Evolutionary conservation across 2,329 filamentous ascomycete species (phyloP).

Genomic region (Alternaria consortialis): DNA sequence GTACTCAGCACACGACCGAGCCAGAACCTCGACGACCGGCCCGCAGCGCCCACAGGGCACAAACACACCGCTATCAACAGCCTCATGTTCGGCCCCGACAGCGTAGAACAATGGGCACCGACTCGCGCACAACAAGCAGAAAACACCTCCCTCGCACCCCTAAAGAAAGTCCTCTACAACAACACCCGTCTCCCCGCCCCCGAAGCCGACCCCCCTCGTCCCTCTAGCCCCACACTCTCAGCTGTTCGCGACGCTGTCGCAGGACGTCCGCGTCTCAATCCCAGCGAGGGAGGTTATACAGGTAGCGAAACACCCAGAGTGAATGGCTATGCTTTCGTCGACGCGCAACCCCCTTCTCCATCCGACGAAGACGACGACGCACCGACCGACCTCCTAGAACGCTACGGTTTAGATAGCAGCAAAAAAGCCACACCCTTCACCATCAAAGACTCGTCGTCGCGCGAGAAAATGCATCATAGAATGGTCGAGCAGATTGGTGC

Average conservation of each 20-base stretch:
- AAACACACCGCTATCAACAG: constrained; percentile 76
- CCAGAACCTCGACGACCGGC: constrained; percentile 72
- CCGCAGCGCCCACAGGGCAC: constrained; percentile 79
- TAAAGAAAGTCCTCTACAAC: constrained; percentile 78
- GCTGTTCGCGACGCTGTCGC: constrained; percentile 84
- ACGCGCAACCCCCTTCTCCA: constrained; percentile 85
- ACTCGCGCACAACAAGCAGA: constrained; percentile 76
- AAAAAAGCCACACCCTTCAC: constrained; percentile 67
- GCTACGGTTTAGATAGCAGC: constrained; percentile 48
- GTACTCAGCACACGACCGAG: constrained; percentile 65
- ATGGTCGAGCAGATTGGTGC: constrained; percentile 62
- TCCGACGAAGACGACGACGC: constrained; percentile 61
- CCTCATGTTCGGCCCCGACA: constrained; percentile 84
- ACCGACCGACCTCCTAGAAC: constrained; percentile 54
- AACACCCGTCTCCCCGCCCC: constrained; percentile 78
- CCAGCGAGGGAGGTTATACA: constrained; percentile 68
- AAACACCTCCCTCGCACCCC: constrained; percentile 74
- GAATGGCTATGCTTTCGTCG: constrained; percentile 93
- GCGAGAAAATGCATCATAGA: constrained; percentile 80
- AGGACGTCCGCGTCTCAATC: constrained; percentile 70
- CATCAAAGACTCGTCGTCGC: constrained; percentile 74
- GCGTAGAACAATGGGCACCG: constrained; percentile 62
- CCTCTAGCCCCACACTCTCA: constrained; percentile 83
- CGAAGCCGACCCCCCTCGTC: constrained; percentile 50
- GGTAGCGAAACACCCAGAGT: constrained; percentile 86